Evolutionary conservation across 129 eudicot genomes (phyloP).

Genomic region (Scalesia atractyloides): DNA sequence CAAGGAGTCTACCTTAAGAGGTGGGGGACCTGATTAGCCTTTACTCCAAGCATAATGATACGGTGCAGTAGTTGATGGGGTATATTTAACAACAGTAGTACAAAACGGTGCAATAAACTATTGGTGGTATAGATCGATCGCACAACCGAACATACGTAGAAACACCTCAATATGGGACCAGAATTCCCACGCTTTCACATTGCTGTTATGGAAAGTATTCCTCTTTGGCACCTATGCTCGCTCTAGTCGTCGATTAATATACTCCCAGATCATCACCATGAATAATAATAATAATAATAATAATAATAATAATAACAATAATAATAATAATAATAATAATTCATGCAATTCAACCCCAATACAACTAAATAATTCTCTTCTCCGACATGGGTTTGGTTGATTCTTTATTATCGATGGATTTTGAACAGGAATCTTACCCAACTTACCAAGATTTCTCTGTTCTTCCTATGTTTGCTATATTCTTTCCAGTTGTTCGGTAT

Average conservation of each 20-base stretch:
- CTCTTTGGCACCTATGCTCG: slow-evolving; percentile 2
- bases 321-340: background rate
- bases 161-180: background rate
- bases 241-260: slow-evolving; percentile 5
- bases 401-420: slow-evolving; percentile 24
- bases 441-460: slow-evolving; percentile 33
- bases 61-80: no score
- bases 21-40: no score
- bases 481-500: slow-evolving; percentile 37
- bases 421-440: slow-evolving; percentile 42
- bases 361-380: background rate
- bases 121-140: background rate
- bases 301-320: no score
- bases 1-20: no score
- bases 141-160: slow-evolving; percentile 1
- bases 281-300: background rate
- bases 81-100: no score
- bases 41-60: no score
- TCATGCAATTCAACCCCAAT: background rate
- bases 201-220: slow-evolving; percentile 1
- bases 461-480: slow-evolving; percentile 44
- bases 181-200: background rate
- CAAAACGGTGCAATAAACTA: no score
- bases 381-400: slow-evolving; percentile 27
- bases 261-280: slow-evolving; percentile 1